A percentile compares a stretch with the other conserved stretches of the same genome.
phyloP scores from a whole-genome alignment of 805 yeast species.

The Yarrowia yakushimensis region DNA sequence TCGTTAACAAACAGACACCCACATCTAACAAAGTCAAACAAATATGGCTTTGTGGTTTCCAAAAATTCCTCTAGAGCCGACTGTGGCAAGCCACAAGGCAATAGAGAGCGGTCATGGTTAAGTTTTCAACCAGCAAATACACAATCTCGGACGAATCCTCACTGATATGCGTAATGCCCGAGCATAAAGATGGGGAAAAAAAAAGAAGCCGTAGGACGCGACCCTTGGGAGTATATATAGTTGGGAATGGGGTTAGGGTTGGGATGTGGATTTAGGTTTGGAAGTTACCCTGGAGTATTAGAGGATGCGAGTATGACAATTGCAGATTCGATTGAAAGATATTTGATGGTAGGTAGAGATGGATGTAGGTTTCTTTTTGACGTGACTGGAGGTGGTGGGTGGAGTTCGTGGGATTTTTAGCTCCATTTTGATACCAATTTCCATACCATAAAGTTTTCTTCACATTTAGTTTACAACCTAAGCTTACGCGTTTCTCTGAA shows the following conservation, averaged over 20 bases:
- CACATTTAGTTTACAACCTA: too few species aligned
- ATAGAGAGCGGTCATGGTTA: conserved; percentile 78
- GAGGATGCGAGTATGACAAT: too few species aligned
- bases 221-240: neutral
- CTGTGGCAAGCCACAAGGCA: conserved; percentile 26
- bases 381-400: too few species aligned
- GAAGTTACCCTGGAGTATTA: neutral
- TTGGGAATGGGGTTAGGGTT: conserved; percentile 8
- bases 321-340: too few species aligned
- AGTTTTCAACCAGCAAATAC: conserved; percentile 99
- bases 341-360: too few species aligned
- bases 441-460: too few species aligned
- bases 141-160: conserved; percentile 99
- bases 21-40: too few species aligned
- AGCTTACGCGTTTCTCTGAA: too few species aligned
- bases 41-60: conserved; percentile 30
- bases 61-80: conserved; percentile 39
- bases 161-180: conserved; percentile 99
- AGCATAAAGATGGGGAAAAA: conserved; percentile 80
- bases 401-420: too few species aligned
- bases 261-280: neutral
- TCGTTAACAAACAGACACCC: neutral
- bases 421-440: too few species aligned
- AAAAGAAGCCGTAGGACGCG: conserved; percentile 15
- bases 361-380: too few species aligned